Percentiles rank a stretch among this genome's conserved stretches.
These are phyloP conservation scores for Scutellaria barbata DNA, from an alignment of 257 asterid genomes.

Conservation along the genomic window DNA sequence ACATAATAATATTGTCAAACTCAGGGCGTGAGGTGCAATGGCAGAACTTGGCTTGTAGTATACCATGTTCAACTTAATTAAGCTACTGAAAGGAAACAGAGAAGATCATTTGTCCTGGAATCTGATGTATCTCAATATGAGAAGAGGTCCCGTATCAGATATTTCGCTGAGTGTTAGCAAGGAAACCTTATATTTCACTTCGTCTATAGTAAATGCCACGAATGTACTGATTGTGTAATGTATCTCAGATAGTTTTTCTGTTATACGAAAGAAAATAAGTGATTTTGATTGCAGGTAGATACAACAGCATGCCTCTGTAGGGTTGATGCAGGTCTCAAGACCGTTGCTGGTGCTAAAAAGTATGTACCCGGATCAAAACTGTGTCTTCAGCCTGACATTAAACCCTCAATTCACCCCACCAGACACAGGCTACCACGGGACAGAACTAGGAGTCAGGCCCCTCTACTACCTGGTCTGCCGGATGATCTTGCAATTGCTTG, in stretches of 20 bases:
- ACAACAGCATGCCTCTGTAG: slow-evolving; percentile 51
- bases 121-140: not conserved
- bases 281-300: slow-evolving; percentile 44
- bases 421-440: slow-evolving; percentile 48
- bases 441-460: slow-evolving; percentile 44
- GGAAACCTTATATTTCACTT: not conserved
- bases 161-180: not conserved
- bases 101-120: not conserved
- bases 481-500: slow-evolving; percentile 60
- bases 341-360: slow-evolving; percentile 48
- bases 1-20: not conserved
- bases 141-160: not conserved
- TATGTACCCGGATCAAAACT: slow-evolving; percentile 50
- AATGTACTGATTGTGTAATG: slow-evolving; percentile 7
- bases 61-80: not conserved
- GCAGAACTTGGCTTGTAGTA: slow-evolving; percentile 5
- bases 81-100: not conserved
- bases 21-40: not conserved
- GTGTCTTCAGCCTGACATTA: slow-evolving; percentile 49
- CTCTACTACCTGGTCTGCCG: slow-evolving; percentile 52
- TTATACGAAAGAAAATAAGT: not conserved
- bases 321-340: slow-evolving; percentile 53
- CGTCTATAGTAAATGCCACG: not conserved
- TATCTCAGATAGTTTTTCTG: slow-evolving; percentile 14
- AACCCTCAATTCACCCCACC: slow-evolving; percentile 49